phyloP scores from a whole-genome alignment of 1,139 yeast genomes.

The Protomyces pachydermus region DNA sequence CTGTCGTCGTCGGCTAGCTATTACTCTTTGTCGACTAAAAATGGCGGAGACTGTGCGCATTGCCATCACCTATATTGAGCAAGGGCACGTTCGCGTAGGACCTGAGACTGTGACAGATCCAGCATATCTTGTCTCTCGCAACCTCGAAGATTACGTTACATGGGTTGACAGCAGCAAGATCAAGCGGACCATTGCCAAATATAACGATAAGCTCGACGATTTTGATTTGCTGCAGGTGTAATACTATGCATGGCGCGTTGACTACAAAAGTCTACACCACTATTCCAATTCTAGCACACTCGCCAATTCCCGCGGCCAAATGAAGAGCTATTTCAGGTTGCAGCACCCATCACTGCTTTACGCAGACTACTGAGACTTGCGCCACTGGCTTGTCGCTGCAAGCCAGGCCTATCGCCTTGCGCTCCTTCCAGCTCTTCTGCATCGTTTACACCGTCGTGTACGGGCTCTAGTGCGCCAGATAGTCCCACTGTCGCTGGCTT shows the following conservation, averaged over 20 bases:
- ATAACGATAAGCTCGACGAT: slow-evolving; percentile 58
- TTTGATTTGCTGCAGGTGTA: slow-evolving; percentile 37
- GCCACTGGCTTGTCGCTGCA: slow-evolving; percentile 1
- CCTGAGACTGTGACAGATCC: slow-evolving; percentile 95
- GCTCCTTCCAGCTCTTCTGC: neutral
- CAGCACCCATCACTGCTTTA: slow-evolving; percentile 9
- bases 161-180: slow-evolving; percentile 97
- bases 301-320: too few relatives aligned
- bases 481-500: neutral
- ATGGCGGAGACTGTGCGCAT: slow-evolving; percentile 90
- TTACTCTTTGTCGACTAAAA: slow-evolving; percentile 87
- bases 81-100: slow-evolving; percentile 96
- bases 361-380: slow-evolving; percentile 10
- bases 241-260: neutral
- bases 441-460: slow-evolving; percentile 1
- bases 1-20: slow-evolving; percentile 88
- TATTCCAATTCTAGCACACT: too few relatives aligned
- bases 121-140: slow-evolving; percentile 80
- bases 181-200: slow-evolving; percentile 80
- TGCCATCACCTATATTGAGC: slow-evolving; percentile 88
- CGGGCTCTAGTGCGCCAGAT: neutral
- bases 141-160: slow-evolving; percentile 91
- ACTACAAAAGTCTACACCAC: too few relatives aligned
- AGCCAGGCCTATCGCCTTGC: neutral
- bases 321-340: neutral